These are phyloP conservation scores for Mycena latifolia DNA, from an alignment of 768 basidiomycete species.

Conservation along the genomic window DNA sequence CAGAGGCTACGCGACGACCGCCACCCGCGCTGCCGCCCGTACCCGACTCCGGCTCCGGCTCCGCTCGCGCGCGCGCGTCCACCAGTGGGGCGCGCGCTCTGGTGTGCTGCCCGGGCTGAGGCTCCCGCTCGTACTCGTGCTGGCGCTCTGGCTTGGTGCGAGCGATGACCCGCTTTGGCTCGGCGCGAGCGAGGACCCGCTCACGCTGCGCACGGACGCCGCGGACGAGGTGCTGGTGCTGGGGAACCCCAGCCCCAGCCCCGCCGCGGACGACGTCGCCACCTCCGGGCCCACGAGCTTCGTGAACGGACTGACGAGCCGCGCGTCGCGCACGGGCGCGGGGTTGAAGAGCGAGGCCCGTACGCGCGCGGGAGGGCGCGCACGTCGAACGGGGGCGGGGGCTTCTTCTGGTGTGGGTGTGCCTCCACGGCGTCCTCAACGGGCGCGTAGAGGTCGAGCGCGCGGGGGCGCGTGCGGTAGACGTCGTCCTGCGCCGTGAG, in stretches of 20 bases:
- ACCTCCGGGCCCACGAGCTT: conserved; percentile 24
- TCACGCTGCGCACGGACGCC: conserved; percentile 17
- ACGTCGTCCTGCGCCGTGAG: conserved; percentile 58
- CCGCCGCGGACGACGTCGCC: neutral
- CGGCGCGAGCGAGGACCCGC: conserved; percentile 20
- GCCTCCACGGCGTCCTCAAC: neutral
- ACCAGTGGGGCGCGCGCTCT: too few relatives aligned
- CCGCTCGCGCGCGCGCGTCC: too few relatives aligned
- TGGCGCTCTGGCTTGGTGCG: neutral
- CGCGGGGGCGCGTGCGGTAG: conserved; percentile 63
- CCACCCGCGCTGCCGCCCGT: too few relatives aligned
- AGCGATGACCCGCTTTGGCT: conserved; percentile 14
- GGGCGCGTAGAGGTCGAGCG: conserved; percentile 57
- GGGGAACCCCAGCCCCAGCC: neutral
- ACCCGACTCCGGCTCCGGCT: too few relatives aligned
- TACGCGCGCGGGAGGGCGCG: conserved; percentile 63
- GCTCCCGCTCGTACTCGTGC: conserved; percentile 5
- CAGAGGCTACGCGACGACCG: too few relatives aligned
- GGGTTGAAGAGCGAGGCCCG: conserved; percentile 82
- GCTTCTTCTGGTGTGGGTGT: conserved; percentile 5
- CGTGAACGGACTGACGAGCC: conserved; percentile 59
- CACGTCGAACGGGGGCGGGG: conserved; percentile 49
- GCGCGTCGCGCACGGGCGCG: conserved; percentile 56
- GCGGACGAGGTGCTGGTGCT: neutral
- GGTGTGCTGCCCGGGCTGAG: too few relatives aligned